Conservation (phyloP, 768 basidiomycete genomes). For the Lyophyllum semitale region DNA sequence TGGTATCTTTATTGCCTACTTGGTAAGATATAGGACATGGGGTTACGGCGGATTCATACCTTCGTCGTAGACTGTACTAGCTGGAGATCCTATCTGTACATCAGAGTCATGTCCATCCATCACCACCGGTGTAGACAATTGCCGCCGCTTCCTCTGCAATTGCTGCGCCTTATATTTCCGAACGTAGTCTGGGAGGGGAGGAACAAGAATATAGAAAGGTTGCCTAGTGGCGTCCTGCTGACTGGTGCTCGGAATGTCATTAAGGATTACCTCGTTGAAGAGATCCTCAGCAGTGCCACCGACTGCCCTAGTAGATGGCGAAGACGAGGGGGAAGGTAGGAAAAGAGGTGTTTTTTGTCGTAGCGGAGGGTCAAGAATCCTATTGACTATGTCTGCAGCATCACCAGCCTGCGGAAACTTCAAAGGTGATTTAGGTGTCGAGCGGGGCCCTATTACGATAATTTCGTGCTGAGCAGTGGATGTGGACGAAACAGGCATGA, state of each 20-base stretch:
- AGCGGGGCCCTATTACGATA: not conserved
- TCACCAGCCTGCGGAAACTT: not conserved
- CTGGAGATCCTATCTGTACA: not conserved
- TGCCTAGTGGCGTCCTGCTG: not conserved
- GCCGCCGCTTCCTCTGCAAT: conserved; percentile 1
- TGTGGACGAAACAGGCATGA: not conserved
- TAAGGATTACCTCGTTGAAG: not conserved
- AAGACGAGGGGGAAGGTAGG: conserved; percentile 45
- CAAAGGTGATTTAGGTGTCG: not conserved
- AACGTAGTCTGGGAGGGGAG: conserved; percentile 32
- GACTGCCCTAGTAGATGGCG: conserved; percentile 18
- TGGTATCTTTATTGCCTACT: conserved; percentile 15
- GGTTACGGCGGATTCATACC: conserved; percentile 19
- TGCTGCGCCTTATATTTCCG: conserved; percentile 11
- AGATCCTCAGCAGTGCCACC: not conserved
- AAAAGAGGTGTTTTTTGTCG: conserved; percentile 43
- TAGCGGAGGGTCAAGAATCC: not conserved
- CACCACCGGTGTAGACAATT: not conserved
- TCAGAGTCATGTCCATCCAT: not conserved
- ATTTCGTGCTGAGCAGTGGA: not conserved
- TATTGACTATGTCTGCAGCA: not conserved
- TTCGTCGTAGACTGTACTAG: conserved; percentile 16
- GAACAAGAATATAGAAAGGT: conserved; percentile 30
- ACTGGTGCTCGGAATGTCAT: not conserved
- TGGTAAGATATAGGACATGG: conserved; percentile 11